Evolutionary conservation across 441 rosid genomes (phyloP), one percentile per base, ranked within the genome.

Genomic region (Cnidoscolus chayamansa): DNA sequence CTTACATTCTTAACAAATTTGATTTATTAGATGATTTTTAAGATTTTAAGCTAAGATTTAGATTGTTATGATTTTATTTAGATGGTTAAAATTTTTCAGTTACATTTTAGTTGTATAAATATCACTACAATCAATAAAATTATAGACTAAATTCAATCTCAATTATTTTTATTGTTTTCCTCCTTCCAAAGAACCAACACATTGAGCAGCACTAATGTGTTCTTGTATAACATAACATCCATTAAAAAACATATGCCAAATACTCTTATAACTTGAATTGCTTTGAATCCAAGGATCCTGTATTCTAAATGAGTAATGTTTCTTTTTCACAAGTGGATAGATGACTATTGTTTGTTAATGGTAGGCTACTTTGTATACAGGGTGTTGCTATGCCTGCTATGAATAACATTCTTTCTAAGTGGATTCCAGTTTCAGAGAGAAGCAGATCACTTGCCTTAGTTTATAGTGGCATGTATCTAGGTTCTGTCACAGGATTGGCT

Each of bases 341-440:
- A 65, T 13, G 64, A 45, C 30, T 72, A 48, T 79, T 67, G 73
- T 71, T 25, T 57, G 45, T 75, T 65, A 62, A 75, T 55, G 40
- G 47, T 65, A 72, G 70, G 62, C 62, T 78, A 55, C 70, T 70
- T 83, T 73, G 35, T 74, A 30, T 76, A 10, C 90, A 94, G 99
- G 99, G 99, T 77, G 99, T 94, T 78, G 99, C 99, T 60, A 94
- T 94, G 99, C 99, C 99, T 78, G 98, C 99, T 60, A 94, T 94
- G 99, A 94, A 94, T 85, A 94, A 92, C 87, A 79, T 94, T 72
- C 88, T 94, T 74, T 94, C 99, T 43, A 92, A 85, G 86, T 94
- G 99, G 99, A 87, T 94, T 86, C 97, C 99, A 50, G 97, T 94
- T 77, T 92, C 97, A 30, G 99, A 94, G 83, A 89, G 99, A 85